Conservation (phyloP, 345 rosid species). For the Corchorus capsularis region DNA sequence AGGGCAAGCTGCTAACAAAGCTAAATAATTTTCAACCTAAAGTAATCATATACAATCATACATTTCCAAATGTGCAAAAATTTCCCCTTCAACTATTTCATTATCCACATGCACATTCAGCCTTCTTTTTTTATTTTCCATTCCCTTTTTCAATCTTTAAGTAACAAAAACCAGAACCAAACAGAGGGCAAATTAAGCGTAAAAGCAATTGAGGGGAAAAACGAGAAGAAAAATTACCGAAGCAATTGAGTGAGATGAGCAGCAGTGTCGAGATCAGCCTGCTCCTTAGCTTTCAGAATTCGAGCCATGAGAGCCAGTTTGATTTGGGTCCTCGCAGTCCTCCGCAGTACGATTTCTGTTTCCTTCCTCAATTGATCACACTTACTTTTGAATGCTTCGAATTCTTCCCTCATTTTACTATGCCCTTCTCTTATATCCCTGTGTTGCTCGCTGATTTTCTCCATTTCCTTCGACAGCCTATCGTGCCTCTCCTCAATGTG, state of each 20-base stretch:
- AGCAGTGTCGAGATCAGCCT: background rate
- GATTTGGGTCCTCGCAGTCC: background rate
- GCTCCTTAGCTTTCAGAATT: background rate
- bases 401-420: background rate
- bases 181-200: background rate
- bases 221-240: background rate
- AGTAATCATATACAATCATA: background rate
- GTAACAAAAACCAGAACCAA: background rate
- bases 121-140: background rate
- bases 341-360: background rate
- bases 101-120: background rate
- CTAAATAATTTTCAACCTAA: background rate
- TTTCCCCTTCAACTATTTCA: background rate
- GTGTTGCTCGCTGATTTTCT: background rate
- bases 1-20: background rate
- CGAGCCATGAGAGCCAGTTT: constrained; percentile 5
- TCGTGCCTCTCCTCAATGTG: background rate
- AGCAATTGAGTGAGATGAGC: background rate
- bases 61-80: background rate
- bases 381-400: background rate
- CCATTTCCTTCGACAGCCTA: background rate
- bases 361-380: constrained; percentile 4
- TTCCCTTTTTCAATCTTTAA: background rate
- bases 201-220: background rate
- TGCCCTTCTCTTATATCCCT: background rate